Evolutionary conservation across 2,329 filamentous ascomycete genomes (phyloP).

Genomic region (Alternaria triticimaculans): DNA sequence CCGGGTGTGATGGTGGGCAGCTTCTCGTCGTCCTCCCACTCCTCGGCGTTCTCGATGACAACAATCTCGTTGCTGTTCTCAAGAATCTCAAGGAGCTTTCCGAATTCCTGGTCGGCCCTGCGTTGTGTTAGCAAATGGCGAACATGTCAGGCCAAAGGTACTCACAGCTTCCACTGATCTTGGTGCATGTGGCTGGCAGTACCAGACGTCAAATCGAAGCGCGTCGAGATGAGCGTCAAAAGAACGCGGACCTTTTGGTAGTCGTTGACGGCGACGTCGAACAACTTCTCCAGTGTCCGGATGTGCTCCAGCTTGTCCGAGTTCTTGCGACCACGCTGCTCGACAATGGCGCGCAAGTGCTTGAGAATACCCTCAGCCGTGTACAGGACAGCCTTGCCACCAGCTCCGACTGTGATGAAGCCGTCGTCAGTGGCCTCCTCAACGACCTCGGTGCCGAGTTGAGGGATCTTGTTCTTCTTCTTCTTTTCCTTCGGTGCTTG

Average conservation of each 20-base stretch:
- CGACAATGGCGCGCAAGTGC: conserved; percentile 89
- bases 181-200: conserved; percentile 84
- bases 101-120: conserved; percentile 82
- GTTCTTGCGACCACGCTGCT: conserved; percentile 98
- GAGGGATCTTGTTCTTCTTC: conserved; percentile 57
- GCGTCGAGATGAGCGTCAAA: conserved; percentile 86
- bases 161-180: conserved; percentile 89
- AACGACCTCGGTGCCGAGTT: conserved; percentile 59
- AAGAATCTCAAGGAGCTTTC: conserved; percentile 76
- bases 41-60: conserved; percentile 89
- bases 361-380: conserved; percentile 98
- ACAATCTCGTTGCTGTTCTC: conserved; percentile 81
- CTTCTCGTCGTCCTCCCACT: conserved; percentile 99
- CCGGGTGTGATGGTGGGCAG: conserved; percentile 74
- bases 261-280: conserved; percentile 85
- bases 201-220: conserved; percentile 89
- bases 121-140: conserved; percentile 10
- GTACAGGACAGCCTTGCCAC: conserved; percentile 87
- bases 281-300: conserved; percentile 93
- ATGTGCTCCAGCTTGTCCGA: conserved; percentile 95
- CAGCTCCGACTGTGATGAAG: conserved; percentile 86
- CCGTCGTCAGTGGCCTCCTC: conserved; percentile 76
- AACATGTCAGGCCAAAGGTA: conserved; percentile 2
- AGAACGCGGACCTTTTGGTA: conserved; percentile 96
- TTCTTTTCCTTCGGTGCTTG: conserved; percentile 57